A percentile compares a stretch with the other conserved stretches of the same genome.
Evolutionary conservation across 2,329 filamentous ascomycete species (phyloP).

Genomic region (Cercospora sp.): DNA sequence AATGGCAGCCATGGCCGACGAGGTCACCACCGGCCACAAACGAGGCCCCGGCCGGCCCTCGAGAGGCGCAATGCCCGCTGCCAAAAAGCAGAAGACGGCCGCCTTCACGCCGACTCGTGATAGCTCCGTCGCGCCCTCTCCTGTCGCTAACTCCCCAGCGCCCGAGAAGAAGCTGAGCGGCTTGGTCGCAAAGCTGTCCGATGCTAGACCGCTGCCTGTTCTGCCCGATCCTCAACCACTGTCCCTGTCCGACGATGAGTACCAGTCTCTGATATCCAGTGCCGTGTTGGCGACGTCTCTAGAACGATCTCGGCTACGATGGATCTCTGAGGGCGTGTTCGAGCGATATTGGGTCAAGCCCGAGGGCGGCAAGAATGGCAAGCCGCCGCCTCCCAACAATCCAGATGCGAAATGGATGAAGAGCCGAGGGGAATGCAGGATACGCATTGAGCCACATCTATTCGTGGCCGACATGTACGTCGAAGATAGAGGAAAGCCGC

Average conservation of each 20-base stretch:
- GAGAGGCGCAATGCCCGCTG: conserved; percentile 20
- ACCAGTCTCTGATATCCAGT: conserved; percentile 73
- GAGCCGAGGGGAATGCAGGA: conserved; percentile 68
- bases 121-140: conserved; percentile 16
- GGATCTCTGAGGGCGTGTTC: conserved; percentile 68
- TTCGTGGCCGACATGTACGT: conserved; percentile 74
- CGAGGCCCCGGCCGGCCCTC: conserved; percentile 30
- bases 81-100: conserved; percentile 32
- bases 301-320: conserved; percentile 69
- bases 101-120: conserved; percentile 14
- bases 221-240: conserved; percentile 66
- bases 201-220: conserved; percentile 70
- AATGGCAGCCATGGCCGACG: conserved; percentile 1
- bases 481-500: conserved; percentile 64
- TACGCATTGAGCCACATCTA: conserved; percentile 77
- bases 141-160: conserved; percentile 23
- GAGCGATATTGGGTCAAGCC: conserved; percentile 78
- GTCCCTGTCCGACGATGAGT: conserved; percentile 64
- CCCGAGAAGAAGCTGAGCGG: conserved; percentile 33
- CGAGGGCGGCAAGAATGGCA: conserved; percentile 64
- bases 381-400: conserved; percentile 49
- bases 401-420: conserved; percentile 42
- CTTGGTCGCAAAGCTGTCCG: conserved; percentile 63
- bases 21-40: conserved; percentile 28
- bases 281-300: conserved; percentile 74